Evolutionary conservation across 345 rosid species (phyloP).

Genomic region (Clausena lansium): DNA sequence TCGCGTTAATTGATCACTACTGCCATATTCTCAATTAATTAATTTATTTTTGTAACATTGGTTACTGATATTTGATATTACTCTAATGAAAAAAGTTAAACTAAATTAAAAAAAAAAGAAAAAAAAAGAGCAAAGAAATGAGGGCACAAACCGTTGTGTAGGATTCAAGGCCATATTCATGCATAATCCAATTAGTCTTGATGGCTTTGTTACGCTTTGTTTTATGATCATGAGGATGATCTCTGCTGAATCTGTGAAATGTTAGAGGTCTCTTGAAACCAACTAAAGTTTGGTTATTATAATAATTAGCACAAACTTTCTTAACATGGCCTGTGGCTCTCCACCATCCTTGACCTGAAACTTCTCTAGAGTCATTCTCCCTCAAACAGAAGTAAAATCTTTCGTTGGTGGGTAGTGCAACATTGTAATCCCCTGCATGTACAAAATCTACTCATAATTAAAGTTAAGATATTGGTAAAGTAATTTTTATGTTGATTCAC

Average conservation of each 20-base stretch:
- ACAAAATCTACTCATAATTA: no score
- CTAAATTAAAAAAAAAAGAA: no score
- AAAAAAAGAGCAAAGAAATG: no score
- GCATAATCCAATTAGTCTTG: slow-evolving; percentile 34
- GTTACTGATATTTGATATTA: no score
- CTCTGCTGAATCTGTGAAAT: slow-evolving; percentile 19
- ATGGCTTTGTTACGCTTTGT: slow-evolving; percentile 21
- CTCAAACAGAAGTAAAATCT: slow-evolving; percentile 20
- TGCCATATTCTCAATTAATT: no score
- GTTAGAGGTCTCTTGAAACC: slow-evolving; percentile 15
- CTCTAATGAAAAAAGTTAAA: no score
- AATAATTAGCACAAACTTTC: slow-evolving; percentile 1
- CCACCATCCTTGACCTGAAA: slow-evolving; percentile 5
- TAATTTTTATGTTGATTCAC: no score
- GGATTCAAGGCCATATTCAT: slow-evolving; percentile 2
- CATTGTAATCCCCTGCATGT: neutral
- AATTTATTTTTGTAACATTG: no score
- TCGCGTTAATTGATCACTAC: no score
- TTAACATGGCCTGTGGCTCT: slow-evolving; percentile 29
- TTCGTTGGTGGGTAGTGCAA: slow-evolving; percentile 7
- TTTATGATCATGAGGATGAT: neutral
- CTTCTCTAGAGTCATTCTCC: slow-evolving; percentile 2
- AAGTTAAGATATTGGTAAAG: no score
- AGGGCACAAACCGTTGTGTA: slow-evolving; percentile 2
- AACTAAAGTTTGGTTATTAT: neutral